These are phyloP conservation scores for Furcasterigmium furcatum DNA, from an alignment of 2,329 filamentous ascomycete species.

Conservation along the genomic window DNA sequence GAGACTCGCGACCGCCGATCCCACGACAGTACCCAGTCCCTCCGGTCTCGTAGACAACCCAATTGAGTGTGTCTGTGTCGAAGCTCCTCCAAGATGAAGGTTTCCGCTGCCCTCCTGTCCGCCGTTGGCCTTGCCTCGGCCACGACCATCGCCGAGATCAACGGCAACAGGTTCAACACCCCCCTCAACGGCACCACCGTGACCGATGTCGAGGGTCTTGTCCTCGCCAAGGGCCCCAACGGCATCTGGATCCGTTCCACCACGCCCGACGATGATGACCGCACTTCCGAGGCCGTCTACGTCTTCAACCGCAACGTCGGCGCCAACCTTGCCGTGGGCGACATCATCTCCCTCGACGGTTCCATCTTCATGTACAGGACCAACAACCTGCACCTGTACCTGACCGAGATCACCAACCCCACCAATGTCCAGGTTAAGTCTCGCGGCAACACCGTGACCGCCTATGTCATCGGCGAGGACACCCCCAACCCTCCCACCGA, in stretches of 20 bases:
- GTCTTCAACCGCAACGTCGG: constrained; percentile 54
- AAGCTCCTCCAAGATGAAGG: constrained; percentile 22
- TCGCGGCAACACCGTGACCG: constrained; percentile 48
- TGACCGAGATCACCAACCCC: constrained; percentile 61
- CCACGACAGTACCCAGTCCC: constrained; percentile 4
- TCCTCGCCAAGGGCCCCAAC: constrained; percentile 59
- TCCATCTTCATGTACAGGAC: constrained; percentile 53
- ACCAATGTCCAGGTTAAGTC: constrained; percentile 50
- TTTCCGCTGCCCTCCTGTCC: constrained; percentile 21
- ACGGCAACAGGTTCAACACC: constrained; percentile 62
- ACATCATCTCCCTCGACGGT: constrained; percentile 59
- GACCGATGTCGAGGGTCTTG: constrained; percentile 57
- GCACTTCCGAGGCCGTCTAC: constrained; percentile 64
- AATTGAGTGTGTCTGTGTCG: neutral
- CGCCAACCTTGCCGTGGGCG: constrained; percentile 54
- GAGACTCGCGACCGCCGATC: constrained; percentile 2
- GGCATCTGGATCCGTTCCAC: constrained; percentile 65
- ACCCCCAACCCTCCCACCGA: constrained; percentile 55
- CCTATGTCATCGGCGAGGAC: constrained; percentile 59
- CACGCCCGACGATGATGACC: constrained; percentile 48
- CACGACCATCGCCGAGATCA: constrained; percentile 59
- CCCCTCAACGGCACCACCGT: constrained; percentile 54
- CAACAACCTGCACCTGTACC: constrained; percentile 57
- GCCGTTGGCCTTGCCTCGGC: constrained; percentile 26
- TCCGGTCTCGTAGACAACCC: constrained; percentile 1